Evolutionary conservation across 805 yeast genomes (phyloP).

Genomic region (Candida broadrunensis): DNA sequence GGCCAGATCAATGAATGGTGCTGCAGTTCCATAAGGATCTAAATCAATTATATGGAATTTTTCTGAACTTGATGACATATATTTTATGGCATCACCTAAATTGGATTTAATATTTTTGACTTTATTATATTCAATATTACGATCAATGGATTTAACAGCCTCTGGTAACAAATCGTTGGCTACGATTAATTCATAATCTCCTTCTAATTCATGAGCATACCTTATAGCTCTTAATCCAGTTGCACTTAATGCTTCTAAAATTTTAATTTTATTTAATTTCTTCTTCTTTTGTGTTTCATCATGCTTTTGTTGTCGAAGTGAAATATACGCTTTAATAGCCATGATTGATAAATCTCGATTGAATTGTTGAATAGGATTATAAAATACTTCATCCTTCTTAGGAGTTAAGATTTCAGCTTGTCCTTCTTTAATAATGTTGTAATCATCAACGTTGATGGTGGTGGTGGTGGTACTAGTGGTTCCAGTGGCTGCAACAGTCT

Average conservation of each 20-base stretch:
- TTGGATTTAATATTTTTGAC: slow-evolving; percentile 61
- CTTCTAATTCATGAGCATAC: slow-evolving; percentile 87
- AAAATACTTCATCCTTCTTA: slow-evolving; percentile 79
- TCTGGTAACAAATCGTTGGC: slow-evolving; percentile 88
- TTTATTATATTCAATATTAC: slow-evolving; percentile 68
- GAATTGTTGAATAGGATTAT: slow-evolving; percentile 95
- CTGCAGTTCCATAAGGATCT: slow-evolving; percentile 97
- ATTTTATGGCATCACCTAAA: slow-evolving; percentile 87
- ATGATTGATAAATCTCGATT: slow-evolving; percentile 87
- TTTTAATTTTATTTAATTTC: slow-evolving; percentile 43
- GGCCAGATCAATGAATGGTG: slow-evolving; percentile 93
- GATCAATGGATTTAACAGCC: slow-evolving; percentile 78
- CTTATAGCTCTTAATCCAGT: slow-evolving; percentile 93
- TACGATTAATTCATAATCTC: slow-evolving; percentile 56
- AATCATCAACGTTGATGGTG: slow-evolving; percentile 21
- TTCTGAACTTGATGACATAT: slow-evolving; percentile 54
- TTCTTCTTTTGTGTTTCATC: slow-evolving; percentile 10
- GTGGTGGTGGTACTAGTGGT: not conserved
- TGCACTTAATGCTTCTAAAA: slow-evolving; percentile 90
- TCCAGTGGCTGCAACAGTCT: not conserved
- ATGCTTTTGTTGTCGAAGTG: slow-evolving; percentile 38
- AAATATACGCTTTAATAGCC: slow-evolving; percentile 85
- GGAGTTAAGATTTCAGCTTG: slow-evolving; percentile 80
- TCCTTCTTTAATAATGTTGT: slow-evolving; percentile 61
- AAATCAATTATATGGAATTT: slow-evolving; percentile 84